These are phyloP conservation scores for Barnettozyma salicaria DNA, from an alignment of 805 yeast genomes.

Conservation along the genomic window DNA sequence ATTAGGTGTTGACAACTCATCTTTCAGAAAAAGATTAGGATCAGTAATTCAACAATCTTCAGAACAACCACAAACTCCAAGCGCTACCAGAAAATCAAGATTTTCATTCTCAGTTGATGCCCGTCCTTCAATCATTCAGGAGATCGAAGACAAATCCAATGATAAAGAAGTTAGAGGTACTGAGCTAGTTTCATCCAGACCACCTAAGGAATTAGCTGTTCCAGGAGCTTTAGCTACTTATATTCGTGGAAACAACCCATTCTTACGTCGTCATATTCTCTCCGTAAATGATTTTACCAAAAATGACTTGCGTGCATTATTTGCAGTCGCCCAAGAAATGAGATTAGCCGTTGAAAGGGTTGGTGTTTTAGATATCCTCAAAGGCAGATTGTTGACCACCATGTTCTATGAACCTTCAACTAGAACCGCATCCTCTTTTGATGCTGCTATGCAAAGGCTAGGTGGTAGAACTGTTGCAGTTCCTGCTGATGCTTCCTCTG, in stretches of 20 bases:
- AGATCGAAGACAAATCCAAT: constrained; percentile 22
- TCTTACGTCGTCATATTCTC: constrained; percentile 79
- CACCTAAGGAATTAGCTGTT: constrained; percentile 66
- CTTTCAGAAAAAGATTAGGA: constrained; percentile 25
- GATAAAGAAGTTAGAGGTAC: constrained; percentile 53
- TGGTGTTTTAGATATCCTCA: constrained; percentile 86
- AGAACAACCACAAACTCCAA: constrained; percentile 35
- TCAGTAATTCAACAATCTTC: constrained; percentile 21
- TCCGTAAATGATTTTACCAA: constrained; percentile 86
- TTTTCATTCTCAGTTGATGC: constrained; percentile 46
- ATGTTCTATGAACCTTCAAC: constrained; percentile 98
- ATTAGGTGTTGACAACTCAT: constrained; percentile 42
- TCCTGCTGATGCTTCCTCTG: constrained; percentile 82
- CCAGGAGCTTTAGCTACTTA: constrained; percentile 74
- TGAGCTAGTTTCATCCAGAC: constrained; percentile 65
- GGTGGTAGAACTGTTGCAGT: constrained; percentile 96
- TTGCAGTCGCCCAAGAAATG: constrained; percentile 97
- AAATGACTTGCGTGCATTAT: constrained; percentile 84
- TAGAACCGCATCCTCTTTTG: constrained; percentile 92
- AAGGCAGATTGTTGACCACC: constrained; percentile 88
- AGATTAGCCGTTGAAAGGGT: constrained; percentile 93
- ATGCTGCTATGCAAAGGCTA: constrained; percentile 98
- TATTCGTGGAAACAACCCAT: constrained; percentile 81
- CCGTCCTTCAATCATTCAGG: constrained; percentile 30
- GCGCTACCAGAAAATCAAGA: constrained; percentile 34